A percentile compares a stretch with the other conserved stretches of the same genome.
Evolutionary conservation across 768 basidiomycete genomes (phyloP).

Genomic region (Phaffia tasmanica): DNA sequence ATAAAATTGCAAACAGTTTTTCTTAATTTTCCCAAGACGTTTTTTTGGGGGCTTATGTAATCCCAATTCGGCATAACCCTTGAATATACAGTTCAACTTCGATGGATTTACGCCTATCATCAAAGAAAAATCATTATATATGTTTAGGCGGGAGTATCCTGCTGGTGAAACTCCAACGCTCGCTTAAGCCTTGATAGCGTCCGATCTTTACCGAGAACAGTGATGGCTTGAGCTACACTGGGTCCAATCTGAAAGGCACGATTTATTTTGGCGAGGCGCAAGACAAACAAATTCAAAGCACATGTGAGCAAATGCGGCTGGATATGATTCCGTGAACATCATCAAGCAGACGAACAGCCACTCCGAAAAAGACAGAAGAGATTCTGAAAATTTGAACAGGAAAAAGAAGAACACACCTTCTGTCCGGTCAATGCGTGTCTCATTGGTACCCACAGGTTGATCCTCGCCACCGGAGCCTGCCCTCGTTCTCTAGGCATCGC

Average conservation of each 20-base stretch:
- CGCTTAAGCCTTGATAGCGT: conserved; percentile 5
- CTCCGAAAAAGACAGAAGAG: neutral
- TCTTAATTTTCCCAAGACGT: too few relatives aligned
- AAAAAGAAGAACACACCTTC: conserved; percentile 49
- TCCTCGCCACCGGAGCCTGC: conserved; percentile 31
- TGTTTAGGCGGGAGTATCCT: neutral
- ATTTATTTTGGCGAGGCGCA: too few relatives aligned
- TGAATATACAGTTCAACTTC: too few relatives aligned
- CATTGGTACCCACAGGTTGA: conserved; percentile 58
- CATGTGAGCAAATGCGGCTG: too few relatives aligned
- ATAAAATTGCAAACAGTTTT: too few relatives aligned
- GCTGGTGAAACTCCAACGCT: neutral
- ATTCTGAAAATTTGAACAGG: too few relatives aligned
- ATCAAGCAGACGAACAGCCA: neutral
- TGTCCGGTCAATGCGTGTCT: conserved; percentile 69
- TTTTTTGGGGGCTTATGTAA: too few relatives aligned
- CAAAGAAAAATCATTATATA: too few relatives aligned
- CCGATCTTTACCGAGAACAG: conserved; percentile 8
- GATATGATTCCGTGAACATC: neutral
- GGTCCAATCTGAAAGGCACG: neutral
- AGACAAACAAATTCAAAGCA: too few relatives aligned
- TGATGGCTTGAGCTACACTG: conserved; percentile 11
- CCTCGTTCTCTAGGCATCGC: too few relatives aligned
- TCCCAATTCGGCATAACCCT: too few relatives aligned
- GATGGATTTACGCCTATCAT: too few relatives aligned